Evolutionary conservation across 2,329 filamentous ascomycete genomes (phyloP), one percentile per base, ranked within the genome.

Genomic region (Trichothecium sympodiale): DNA sequence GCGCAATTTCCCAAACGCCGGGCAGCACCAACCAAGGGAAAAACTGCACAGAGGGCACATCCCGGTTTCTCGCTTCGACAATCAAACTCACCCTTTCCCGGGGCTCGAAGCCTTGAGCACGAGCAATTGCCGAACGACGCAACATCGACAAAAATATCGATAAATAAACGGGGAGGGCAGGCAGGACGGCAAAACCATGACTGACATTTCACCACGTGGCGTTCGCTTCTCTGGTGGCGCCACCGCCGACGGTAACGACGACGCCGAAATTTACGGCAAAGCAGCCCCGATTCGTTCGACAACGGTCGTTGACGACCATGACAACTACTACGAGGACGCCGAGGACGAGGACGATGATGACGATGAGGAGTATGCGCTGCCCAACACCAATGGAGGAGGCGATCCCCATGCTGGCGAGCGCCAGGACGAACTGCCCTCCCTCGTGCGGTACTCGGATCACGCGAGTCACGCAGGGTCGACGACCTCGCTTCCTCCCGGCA

Each of bases 321-420:
- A 25, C 20, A 10, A 25, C 20, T 25, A 25, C 10, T 25, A 25
- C 20, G 20, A 25, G 20, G 20, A 25, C n/a, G n/a, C n/a, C n/a
- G n/a, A n/a, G n/a, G n/a, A n/a, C n/a, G n/a, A n/a, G n/a, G n/a
- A n/a, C n/a, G n/a, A n/a, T 25, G 49, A 53, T 35, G 41, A 29
- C 26, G 49, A 53, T 35, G 41, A 29, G 12, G 44, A 43, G 13
- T 51, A 51, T 38, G 49, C 46, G 29, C 48, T 45, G 23, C 47
- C 49, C 13, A 49, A 46, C 9, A 46, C 41, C 13, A 46, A 46
- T 29, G 31, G 20, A 14, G 34, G 29, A 25, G 55, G 60, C 43
- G 66, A 71, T 38, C 57, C 52, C 6, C 65, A 65, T 46, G 57
- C 57, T 41, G 58, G 58, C 43, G 68, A 74, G 46, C 62, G 56